These are phyloP conservation scores for Remersonia thermophila DNA, from an alignment of 2,329 filamentous ascomycete genomes.

Conservation along the genomic window DNA sequence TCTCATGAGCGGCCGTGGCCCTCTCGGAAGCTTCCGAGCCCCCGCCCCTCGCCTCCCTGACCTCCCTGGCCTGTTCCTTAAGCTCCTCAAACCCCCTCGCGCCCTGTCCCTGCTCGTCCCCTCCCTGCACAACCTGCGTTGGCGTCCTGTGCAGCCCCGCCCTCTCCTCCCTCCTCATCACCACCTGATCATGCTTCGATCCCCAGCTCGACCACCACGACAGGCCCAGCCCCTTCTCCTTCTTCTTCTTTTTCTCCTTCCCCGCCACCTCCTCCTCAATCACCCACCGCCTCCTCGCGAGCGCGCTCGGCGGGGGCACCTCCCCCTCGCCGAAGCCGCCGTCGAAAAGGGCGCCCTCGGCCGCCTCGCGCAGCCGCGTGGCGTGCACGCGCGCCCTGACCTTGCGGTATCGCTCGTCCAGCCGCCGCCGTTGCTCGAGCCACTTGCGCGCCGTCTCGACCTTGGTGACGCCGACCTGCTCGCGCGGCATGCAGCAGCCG, in stretches of 20 bases:
- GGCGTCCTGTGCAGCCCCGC: constrained; percentile 31
- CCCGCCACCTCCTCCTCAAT: constrained; percentile 20
- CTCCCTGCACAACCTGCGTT: constrained; percentile 29
- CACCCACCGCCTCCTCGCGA: constrained; percentile 56
- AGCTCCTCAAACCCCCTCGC: too few relatives aligned
- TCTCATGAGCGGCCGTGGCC: too few relatives aligned
- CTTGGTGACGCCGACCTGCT: constrained; percentile 68
- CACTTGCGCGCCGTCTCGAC: constrained; percentile 69
- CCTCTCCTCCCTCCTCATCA: constrained; percentile 44
- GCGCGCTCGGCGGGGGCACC: constrained; percentile 67
- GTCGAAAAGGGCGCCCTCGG: constrained; percentile 48
- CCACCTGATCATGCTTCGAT: constrained; percentile 73
- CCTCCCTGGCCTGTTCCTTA: too few relatives aligned
- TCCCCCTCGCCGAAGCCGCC: constrained; percentile 60
- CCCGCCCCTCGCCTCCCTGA: too few relatives aligned
- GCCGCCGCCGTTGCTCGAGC: constrained; percentile 60
- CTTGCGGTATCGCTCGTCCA: constrained; percentile 60
- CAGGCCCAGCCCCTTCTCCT: constrained; percentile 55
- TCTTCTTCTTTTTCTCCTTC: constrained; percentile 34
- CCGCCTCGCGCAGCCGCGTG: constrained; percentile 59
- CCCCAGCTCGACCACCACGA: constrained; percentile 81
- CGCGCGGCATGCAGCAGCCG: constrained; percentile 48
- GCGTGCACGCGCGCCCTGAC: constrained; percentile 62
- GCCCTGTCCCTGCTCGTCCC: too few relatives aligned
- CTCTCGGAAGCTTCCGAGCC: too few relatives aligned